Evolutionary conservation across 2,329 filamentous ascomycete genomes (phyloP), one percentile per base, ranked within the genome.

Genomic region (Cladophialophora carrionii): DNA sequence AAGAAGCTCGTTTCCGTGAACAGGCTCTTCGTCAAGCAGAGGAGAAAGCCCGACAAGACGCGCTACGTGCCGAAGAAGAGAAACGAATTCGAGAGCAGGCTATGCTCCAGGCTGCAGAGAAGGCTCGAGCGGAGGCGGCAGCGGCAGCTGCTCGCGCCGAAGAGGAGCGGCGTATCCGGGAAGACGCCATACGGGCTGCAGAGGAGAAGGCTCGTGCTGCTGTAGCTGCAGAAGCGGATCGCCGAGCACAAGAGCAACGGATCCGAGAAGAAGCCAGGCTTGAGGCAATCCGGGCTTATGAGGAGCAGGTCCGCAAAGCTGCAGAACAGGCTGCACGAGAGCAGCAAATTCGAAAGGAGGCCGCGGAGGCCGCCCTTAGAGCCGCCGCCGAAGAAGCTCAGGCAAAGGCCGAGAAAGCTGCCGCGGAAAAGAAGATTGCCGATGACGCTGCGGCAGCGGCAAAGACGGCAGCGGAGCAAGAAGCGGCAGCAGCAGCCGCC

Each of bases 311-410:
- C 34, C 55, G 56, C 12, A 56, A 67, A 55, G 65, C 63, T 9
- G 68, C 69, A 32, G 70, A 71, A 52, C 68, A 70, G 53, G 66
- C 67, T 53, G 70, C 69, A 5, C 59, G 68, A 43, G 70, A 71
- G 55, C 66, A 71, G 53, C 68, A 68, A 58, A 71, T 71, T 51
- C 70, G 68, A 3, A 70, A 69, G 57, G 71, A 72, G 61, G 80
- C 80, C 29, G 75, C 77, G n/a, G 79, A 81, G 64, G 82, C 82
- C 1, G 79, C 81, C 9, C 81, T 81, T n/a, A 68, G 64, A 51
- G 70, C 69, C 56, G 80, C 80, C n/a, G 75, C 77, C 20, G 79
- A 81, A 67, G 82, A 82, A 3, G 78, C 77, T 54, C 81, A 80
- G 61, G 79, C 78, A 62, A 73, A 77, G 57, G 76, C 80, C 70